Conservation (phyloP, 306 rosid genomes). For the Vigna angularis region DNA sequence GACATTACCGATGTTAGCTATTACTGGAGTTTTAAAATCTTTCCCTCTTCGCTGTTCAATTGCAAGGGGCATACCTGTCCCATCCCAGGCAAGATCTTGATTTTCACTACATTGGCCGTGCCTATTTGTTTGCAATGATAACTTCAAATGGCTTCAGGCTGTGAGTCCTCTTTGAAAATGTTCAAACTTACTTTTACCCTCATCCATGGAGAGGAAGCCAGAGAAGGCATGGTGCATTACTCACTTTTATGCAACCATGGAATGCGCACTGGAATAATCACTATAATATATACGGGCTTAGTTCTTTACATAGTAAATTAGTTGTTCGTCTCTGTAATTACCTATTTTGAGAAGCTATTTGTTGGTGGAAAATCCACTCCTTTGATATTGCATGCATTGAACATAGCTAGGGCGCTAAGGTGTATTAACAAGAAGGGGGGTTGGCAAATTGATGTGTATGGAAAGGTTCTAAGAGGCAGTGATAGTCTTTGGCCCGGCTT, state of each 20-base stretch:
- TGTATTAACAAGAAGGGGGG: neutral
- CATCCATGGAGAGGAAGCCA: neutral
- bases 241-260: neutral
- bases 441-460: neutral
- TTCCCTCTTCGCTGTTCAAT: slow-evolving; percentile 8
- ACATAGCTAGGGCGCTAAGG: slow-evolving; percentile 27
- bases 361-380: slow-evolving; percentile 21
- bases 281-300: neutral
- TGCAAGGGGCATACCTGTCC: neutral
- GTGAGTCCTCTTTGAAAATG: neutral
- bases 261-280: neutral
- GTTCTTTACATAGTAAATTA: neutral
- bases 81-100: neutral
- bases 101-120: neutral
- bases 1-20: slow-evolving; percentile 8
- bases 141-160: slow-evolving; percentile 8
- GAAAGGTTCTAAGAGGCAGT: slow-evolving; percentile 23
- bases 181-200: neutral
- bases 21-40: slow-evolving; percentile 25
- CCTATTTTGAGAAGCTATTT: neutral
- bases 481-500: slow-evolving; percentile 17
- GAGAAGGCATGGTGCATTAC: slow-evolving; percentile 5
- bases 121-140: neutral
- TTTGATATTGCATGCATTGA: slow-evolving; percentile 16
- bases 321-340: slow-evolving; percentile 2